phyloP scores from a whole-genome alignment of 331 rosid genomes.

The Stylosanthes scabra region DNA sequence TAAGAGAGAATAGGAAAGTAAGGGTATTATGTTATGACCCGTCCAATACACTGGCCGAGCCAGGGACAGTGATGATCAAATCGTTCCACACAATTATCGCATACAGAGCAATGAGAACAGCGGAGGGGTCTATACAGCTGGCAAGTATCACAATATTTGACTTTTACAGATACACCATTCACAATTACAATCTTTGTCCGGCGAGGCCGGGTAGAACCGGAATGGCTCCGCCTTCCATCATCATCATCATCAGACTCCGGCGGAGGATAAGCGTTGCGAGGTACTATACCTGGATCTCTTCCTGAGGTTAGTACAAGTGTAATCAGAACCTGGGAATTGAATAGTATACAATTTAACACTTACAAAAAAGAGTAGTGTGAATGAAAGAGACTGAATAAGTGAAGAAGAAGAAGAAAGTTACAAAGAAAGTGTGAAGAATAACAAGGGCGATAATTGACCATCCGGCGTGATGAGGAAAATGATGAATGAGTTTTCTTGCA shows the following conservation, averaged over 20 bases:
- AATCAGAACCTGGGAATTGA: constrained; percentile 59
- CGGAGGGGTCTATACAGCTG: constrained; percentile 78
- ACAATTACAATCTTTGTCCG: constrained; percentile 62
- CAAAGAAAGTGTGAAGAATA: constrained; percentile 54
- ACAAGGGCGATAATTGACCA: constrained; percentile 46
- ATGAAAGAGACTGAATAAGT: not conserved
- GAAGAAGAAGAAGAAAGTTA: constrained; percentile 44
- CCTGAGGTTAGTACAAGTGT: constrained; percentile 71
- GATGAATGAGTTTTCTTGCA: constrained; percentile 48
- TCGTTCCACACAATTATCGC: constrained; percentile 80
- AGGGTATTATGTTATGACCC: constrained; percentile 48
- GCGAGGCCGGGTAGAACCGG: constrained; percentile 29
- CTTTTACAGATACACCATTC: constrained; percentile 58
- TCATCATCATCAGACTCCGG: constrained; percentile 58
- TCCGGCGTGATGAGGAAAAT: constrained; percentile 55
- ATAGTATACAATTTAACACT: not conserved
- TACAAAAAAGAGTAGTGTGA: constrained; percentile 21
- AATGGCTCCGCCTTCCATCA: constrained; percentile 17
- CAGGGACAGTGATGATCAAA: constrained; percentile 97
- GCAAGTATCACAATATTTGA: constrained; percentile 82
- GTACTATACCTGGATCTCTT: constrained; percentile 86
- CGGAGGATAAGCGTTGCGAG: constrained; percentile 65
- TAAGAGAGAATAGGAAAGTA: constrained; percentile 1
- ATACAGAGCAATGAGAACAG: constrained; percentile 80
- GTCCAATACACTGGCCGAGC: constrained; percentile 89